Evolutionary conservation across 2,329 filamentous ascomycete species (phyloP).

Genomic region (Neofusicoccum sp.): DNA sequence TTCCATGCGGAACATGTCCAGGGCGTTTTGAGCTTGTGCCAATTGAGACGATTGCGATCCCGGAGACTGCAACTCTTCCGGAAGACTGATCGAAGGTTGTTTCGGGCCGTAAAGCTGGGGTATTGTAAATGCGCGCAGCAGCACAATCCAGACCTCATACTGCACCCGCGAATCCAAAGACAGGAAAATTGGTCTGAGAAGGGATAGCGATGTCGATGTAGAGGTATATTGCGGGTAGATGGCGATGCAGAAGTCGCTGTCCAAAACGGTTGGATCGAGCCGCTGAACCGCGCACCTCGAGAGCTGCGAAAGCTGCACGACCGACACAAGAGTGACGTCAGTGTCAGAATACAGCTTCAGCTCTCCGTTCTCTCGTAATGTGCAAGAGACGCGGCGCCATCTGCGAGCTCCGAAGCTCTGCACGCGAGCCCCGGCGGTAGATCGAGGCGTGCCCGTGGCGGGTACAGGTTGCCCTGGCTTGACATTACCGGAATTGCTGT

Average conservation of each 20-base stretch:
- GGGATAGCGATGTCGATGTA: conserved; percentile 67
- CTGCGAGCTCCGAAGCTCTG: conserved; percentile 59
- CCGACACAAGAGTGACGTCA: conserved; percentile 74
- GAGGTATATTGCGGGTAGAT: conserved; percentile 92
- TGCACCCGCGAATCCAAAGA: conserved; percentile 81
- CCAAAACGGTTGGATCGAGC: conserved; percentile 83
- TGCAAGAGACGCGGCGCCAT: conserved; percentile 89
- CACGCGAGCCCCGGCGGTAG: conserved; percentile 47
- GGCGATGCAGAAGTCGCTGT: conserved; percentile 90
- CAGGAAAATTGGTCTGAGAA: conserved; percentile 85
- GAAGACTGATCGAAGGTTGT: conserved; percentile 45
- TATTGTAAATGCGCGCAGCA: conserved; percentile 85
- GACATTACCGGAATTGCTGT: conserved; percentile 43
- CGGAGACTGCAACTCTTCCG: conserved; percentile 34
- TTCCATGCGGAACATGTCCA: conserved; percentile 67
- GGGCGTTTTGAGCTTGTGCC: conserved; percentile 35
- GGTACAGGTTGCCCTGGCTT: conserved; percentile 9
- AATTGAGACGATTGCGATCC: conserved; percentile 31
- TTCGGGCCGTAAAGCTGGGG: conserved; percentile 83
- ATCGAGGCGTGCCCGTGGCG: conserved; percentile 21
- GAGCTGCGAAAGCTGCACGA: conserved; percentile 84
- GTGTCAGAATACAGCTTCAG: conserved; percentile 87
- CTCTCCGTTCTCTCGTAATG: conserved; percentile 90
- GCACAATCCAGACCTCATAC: conserved; percentile 97
- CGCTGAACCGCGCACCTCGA: conserved; percentile 88